Percentiles rank a stretch among this genome's conserved stretches.
These are phyloP conservation scores for Scleromitrula shiraiana DNA, from an alignment of 2,329 filamentous ascomycete species.

Conservation along the genomic window DNA sequence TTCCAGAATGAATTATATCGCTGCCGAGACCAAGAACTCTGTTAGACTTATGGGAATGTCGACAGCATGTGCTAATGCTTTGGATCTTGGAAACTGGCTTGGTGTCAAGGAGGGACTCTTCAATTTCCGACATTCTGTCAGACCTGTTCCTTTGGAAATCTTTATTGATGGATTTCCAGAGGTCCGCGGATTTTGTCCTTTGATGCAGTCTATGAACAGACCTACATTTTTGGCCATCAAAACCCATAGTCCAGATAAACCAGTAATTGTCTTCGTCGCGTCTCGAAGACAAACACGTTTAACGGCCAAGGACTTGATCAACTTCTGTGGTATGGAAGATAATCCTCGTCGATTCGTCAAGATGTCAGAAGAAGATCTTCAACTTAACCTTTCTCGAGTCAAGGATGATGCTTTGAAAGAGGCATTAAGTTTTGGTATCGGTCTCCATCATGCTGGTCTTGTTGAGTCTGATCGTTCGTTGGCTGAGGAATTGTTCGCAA, in stretches of 20 bases:
- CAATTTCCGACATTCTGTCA: conserved; percentile 96
- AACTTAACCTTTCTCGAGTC: conserved; percentile 77
- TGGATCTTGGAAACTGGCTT: conserved; percentile 90
- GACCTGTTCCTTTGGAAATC: conserved; percentile 89
- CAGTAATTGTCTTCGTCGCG: conserved; percentile 96
- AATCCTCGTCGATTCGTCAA: conserved; percentile 87
- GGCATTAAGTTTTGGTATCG: conserved; percentile 94
- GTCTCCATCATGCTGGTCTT: conserved; percentile 91
- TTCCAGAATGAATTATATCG: conserved; percentile 95
- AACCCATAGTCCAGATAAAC: conserved; percentile 90
- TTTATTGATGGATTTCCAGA: conserved; percentile 98
- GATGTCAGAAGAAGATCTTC: conserved; percentile 91
- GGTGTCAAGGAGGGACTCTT: conserved; percentile 93
- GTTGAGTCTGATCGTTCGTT: conserved; percentile 90
- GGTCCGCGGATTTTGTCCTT: conserved; percentile 85
- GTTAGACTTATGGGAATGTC: conserved; percentile 97
- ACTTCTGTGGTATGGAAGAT: conserved; percentile 97
- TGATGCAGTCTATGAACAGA: conserved; percentile 99
- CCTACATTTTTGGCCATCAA: conserved; percentile 96
- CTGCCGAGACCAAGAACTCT: conserved; percentile 80
- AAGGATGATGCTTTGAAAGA: conserved; percentile 91
- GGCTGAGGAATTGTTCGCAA: conserved; percentile 87
- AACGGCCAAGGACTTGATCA: conserved; percentile 93
- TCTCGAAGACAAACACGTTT: conserved; percentile 90
- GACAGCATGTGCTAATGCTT: conserved; percentile 92